Evolutionary conservation across 192 early-diverging fungal species (phyloP), one percentile per base, ranked within the genome.

Genomic region (Anaeromyces robustus): DNA sequence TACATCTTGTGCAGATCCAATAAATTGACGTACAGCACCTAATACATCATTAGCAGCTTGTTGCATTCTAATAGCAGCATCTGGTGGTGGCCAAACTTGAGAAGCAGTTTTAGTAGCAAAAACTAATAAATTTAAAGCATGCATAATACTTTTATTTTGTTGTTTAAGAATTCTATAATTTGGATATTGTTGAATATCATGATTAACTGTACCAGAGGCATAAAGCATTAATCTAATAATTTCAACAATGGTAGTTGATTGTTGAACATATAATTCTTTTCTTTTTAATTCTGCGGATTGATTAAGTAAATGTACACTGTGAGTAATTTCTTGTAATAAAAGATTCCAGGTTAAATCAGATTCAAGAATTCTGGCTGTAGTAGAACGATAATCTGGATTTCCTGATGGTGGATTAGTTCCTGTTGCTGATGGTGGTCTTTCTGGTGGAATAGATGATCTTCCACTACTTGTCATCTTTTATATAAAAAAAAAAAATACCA

Each of bases 1-100:
- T 19, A 79, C 83, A 30, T 92, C 87, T 82, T 92, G 91, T 4
- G 92, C 94, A 17, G 89, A 86, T 17, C 83, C 82, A 18, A 94
- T 90, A 84, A 98, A 98, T 31, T 90, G 86, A 32, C 90, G 89
- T 11, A 96, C 93, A 16, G 92, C 86, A 19, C 89, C 84, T 29
- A 96, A 85, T 29, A 97, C 91, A 77, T 96, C 95, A 77, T 89
- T 89, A 3, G 92, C 89, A 77, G 94, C 92, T 13, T 85, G 83
- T n/a, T 92, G 88, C 86, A 97, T 93, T 19, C 92, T 93, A 26
- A 85, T 81, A 30, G 91, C 87, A 9, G 94, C 90, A 81, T 96
- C 94, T 9, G 94, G 93, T 7, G 94, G 93, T 32, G 96, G 96
- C 95, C 96, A 96, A 77, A 96, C 89, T n/a, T 92, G 92, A 19